Percentiles rank a stretch among this genome's conserved stretches.
Evolutionary conservation across 108 stramenopile genomes (phyloP).

Genomic region (Nitzschia palea): DNA sequence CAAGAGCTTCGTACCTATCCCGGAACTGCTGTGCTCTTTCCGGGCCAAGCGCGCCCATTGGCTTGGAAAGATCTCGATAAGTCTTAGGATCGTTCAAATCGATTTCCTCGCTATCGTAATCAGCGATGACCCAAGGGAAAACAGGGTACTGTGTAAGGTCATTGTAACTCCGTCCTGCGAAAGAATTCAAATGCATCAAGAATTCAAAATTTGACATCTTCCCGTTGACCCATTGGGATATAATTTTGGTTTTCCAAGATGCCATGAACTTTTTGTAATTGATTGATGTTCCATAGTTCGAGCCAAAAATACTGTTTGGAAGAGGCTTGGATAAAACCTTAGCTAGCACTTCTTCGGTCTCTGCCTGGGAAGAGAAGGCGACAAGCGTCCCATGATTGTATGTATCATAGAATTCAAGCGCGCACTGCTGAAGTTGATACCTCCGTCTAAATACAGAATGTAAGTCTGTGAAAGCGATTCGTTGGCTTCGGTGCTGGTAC

Average conservation of each 20-base stretch:
- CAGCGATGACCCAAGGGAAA: slow-evolving; percentile 97
- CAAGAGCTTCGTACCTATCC: slow-evolving; percentile 89
- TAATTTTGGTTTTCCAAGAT: slow-evolving; percentile 75
- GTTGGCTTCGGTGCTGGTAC: slow-evolving; percentile 84
- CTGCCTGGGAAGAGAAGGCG: slow-evolving; percentile 61
- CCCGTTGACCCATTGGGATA: slow-evolving; percentile 82
- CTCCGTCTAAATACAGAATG: slow-evolving; percentile 86
- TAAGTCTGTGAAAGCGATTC: slow-evolving; percentile 77
- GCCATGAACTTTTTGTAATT: slow-evolving; percentile 91
- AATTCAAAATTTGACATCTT: slow-evolving; percentile 98
- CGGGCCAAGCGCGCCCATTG: slow-evolving; percentile 91
- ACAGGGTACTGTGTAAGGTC: slow-evolving; percentile 98
- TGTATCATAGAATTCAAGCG: slow-evolving; percentile 91
- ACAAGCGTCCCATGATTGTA: slow-evolving; percentile 77
- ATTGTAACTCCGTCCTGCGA: slow-evolving; percentile 96
- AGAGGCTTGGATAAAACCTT: slow-evolving; percentile 69
- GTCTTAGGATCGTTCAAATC: slow-evolving; percentile 88
- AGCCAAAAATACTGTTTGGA: slow-evolving; percentile 83
- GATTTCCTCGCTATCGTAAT: slow-evolving; percentile 92
- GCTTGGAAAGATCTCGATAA: slow-evolving; percentile 95
- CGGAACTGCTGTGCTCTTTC: slow-evolving; percentile 86
- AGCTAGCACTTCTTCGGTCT: slow-evolving; percentile 79
- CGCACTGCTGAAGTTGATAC: slow-evolving; percentile 93
- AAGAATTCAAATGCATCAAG: slow-evolving; percentile 95
- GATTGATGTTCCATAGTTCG: slow-evolving; percentile 61